Evolutionary conservation across 1,284 basidiomycete genomes (phyloP).

Genomic region (Papiliotrema fonsecae): DNA sequence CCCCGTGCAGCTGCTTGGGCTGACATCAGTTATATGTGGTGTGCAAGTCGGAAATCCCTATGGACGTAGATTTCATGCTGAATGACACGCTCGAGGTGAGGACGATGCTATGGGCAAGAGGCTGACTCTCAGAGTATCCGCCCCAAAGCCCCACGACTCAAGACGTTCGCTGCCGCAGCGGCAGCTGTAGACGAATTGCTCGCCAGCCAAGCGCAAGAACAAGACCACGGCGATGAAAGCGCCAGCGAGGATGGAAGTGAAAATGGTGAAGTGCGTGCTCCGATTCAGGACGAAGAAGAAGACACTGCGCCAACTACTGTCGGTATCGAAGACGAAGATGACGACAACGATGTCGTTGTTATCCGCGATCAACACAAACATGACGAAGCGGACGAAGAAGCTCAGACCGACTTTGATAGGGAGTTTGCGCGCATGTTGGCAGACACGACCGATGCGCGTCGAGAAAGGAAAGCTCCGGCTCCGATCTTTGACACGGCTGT

Average conservation of each 20-base stretch:
- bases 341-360: conserved; percentile 57
- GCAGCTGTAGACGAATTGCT: conserved; percentile 84
- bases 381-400: conserved; percentile 61
- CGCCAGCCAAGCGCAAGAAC: conserved; percentile 35
- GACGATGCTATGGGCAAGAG: neutral
- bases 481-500: conserved; percentile 83
- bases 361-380: conserved; percentile 47
- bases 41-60: conserved; percentile 80
- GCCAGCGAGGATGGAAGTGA: conserved; percentile 19
- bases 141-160: conserved; percentile 65
- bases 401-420: conserved; percentile 87
- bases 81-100: conserved; percentile 83
- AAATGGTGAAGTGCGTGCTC: conserved; percentile 4
- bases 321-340: conserved; percentile 47
- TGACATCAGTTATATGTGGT: conserved; percentile 69
- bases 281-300: conserved; percentile 15
- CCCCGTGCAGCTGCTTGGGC: neutral
- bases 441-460: conserved; percentile 73
- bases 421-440: conserved; percentile 94
- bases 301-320: neutral
- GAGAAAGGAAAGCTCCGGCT: conserved; percentile 75
- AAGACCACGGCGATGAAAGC: conserved; percentile 8
- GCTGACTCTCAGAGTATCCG: conserved; percentile 54
- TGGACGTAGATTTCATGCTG: conserved; percentile 98
- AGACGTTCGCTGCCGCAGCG: conserved; percentile 78